Evolutionary conservation across 768 basidiomycete genomes (phyloP).

Genomic region (Lactifluus subvellereus): DNA sequence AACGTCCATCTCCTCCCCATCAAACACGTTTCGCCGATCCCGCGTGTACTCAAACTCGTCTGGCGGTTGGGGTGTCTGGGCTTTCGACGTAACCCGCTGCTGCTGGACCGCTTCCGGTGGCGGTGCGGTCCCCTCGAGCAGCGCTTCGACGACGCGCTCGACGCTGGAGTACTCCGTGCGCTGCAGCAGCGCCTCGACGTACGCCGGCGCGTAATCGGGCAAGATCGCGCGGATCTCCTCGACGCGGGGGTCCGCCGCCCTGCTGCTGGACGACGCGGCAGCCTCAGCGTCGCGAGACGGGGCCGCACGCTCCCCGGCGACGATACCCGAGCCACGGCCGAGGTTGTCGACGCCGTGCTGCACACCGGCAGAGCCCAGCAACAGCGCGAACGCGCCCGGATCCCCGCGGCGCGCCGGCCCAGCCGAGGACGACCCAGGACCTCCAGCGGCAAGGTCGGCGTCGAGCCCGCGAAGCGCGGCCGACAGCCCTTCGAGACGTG

Average conservation of each 20-base stretch:
- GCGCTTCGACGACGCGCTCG: constrained; percentile 59
- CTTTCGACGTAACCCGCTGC: constrained; percentile 24
- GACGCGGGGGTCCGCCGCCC: constrained; percentile 51
- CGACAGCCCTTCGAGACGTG: constrained; percentile 52
- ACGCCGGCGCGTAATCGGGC: constrained; percentile 50
- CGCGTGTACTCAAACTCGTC: constrained; percentile 31
- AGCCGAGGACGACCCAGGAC: not conserved
- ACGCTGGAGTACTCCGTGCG: constrained; percentile 45
- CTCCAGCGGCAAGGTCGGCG: not conserved
- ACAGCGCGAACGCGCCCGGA: constrained; percentile 55
- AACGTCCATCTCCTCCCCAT: constrained; percentile 65
- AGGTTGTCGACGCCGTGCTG: constrained; percentile 37
- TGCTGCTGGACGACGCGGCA: constrained; percentile 27
- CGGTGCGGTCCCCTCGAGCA: constrained; percentile 72
- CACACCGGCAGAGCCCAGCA: constrained; percentile 53
- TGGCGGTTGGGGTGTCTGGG: not conserved
- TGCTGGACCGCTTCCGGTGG: constrained; percentile 29
- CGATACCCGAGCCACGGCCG: constrained; percentile 29
- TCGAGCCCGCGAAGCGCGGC: constrained; percentile 43
- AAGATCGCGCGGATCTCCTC: constrained; percentile 73
- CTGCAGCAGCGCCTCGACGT: constrained; percentile 53
- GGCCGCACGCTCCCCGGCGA: not conserved
- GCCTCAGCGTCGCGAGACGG: constrained; percentile 15
- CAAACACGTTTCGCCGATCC: constrained; percentile 68
- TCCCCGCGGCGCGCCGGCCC: constrained; percentile 26